Evolutionary conservation across 2,329 filamentous ascomycete genomes (phyloP).

Genomic region (Exophiala spinifera): DNA sequence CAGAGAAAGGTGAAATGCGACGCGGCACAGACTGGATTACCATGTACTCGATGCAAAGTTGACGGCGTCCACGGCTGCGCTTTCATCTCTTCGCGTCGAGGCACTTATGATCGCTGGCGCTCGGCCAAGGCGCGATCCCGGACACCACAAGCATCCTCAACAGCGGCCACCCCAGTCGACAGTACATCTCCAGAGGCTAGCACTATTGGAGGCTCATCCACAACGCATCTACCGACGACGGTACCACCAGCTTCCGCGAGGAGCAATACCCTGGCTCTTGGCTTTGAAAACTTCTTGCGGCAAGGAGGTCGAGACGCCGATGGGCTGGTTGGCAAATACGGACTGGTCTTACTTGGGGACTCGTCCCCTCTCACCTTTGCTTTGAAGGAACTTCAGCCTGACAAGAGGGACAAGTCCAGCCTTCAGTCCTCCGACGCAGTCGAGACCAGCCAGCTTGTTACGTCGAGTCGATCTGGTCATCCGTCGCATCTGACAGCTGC

Average conservation of each 20-base stretch:
- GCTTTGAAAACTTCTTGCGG: conserved; percentile 14
- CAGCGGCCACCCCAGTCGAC: not conserved
- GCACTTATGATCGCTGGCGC: conserved; percentile 11
- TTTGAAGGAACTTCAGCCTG: conserved; percentile 11
- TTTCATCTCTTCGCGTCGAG: conserved; percentile 12
- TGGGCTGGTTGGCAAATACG: conserved; percentile 15
- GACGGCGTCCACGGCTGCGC: conserved; percentile 2
- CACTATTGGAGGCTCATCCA: not conserved
- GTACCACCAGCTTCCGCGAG: not conserved
- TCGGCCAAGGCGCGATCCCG: not conserved
- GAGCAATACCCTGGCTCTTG: conserved; percentile 11
- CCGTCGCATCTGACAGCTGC: conserved; percentile 12
- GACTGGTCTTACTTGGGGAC: conserved; percentile 12
- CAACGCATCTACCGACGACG: not conserved
- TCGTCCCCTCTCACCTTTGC: conserved; percentile 17
- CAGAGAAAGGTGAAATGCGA: conserved; percentile 15
- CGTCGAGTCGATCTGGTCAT: not conserved
- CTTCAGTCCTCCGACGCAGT: not conserved
- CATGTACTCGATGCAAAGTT: conserved; percentile 5
- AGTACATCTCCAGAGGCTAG: not conserved
- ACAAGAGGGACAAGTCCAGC: not conserved
- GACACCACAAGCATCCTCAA: not conserved
- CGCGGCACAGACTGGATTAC: conserved; percentile 9
- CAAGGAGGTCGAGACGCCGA: conserved; percentile 8
- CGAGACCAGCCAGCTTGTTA: not conserved